Conservation (phyloP, 140 eudicot species). For the Anethum foeniculum region DNA sequence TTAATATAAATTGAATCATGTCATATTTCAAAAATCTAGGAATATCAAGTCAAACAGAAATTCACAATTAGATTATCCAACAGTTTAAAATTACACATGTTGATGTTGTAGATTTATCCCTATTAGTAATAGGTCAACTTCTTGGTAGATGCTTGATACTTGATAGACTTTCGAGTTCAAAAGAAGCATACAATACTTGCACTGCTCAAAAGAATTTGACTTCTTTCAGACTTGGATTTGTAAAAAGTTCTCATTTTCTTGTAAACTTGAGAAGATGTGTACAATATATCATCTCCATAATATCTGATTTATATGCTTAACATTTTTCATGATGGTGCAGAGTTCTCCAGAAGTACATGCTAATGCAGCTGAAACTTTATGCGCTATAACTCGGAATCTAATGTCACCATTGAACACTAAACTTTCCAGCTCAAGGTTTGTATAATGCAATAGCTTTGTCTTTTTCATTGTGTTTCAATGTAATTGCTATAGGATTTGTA, state of each 20-base stretch:
- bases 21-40: not conserved
- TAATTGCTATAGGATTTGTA: not conserved
- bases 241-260: not conserved
- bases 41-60: not conserved
- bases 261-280: not conserved
- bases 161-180: not conserved
- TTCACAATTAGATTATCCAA: not conserved
- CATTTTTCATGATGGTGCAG: conserved; percentile 22
- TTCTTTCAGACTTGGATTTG: not conserved
- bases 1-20: not conserved
- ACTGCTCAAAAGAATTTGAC: not conserved
- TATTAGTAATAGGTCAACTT: not conserved
- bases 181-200: not conserved
- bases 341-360: conserved; percentile 61
- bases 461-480: not conserved
- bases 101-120: not conserved
- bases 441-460: conserved; percentile 3
- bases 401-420: conserved; percentile 50
- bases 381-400: conserved; percentile 51
- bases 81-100: not conserved
- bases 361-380: conserved; percentile 62
- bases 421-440: conserved; percentile 58
- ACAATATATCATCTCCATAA: not conserved
- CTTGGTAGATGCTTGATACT: not conserved
- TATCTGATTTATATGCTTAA: not conserved